Conservation (phyloP, 1,139 yeast species). For the Schwanniomyces etchellsii region DNA sequence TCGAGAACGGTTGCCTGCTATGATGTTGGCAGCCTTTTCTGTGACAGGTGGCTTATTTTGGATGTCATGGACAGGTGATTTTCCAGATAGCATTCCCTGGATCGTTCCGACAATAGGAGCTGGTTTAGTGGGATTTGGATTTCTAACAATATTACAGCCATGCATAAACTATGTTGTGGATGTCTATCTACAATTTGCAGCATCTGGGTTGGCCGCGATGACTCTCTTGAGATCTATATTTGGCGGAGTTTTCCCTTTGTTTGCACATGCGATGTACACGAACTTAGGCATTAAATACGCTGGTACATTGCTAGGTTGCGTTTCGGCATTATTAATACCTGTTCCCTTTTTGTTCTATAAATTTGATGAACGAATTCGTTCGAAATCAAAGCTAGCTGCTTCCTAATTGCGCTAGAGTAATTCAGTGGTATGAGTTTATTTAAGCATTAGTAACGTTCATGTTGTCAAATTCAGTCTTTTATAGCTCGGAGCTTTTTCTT, state of each 20-base stretch:
- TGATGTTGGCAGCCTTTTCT: constrained; percentile 55
- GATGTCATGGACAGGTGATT: constrained; percentile 78
- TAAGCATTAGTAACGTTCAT: no score
- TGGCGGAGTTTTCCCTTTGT: constrained; percentile 48
- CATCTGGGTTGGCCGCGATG: constrained; percentile 87
- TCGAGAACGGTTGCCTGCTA: constrained; percentile 62
- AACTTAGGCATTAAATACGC: constrained; percentile 81
- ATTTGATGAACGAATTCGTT: constrained; percentile 60
- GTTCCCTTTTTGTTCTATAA: constrained; percentile 67
- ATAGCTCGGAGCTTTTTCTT: no score
- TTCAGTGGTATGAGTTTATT: no score
- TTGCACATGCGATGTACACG: constrained; percentile 63
- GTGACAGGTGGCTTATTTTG: constrained; percentile 73
- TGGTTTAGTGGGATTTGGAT: constrained; percentile 62
- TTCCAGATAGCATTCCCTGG: constrained; percentile 61
- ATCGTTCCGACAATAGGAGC: constrained; percentile 70
- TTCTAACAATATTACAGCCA: constrained; percentile 65
- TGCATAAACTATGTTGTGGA: constrained; percentile 73
- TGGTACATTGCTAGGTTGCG: constrained; percentile 66
- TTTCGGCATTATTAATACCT: constrained; percentile 58
- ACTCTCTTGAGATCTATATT: constrained; percentile 67
- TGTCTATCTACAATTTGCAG: constrained; percentile 67
- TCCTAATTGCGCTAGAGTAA: no score
- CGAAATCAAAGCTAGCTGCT: constrained; percentile 32
- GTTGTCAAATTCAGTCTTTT: no score